These are phyloP conservation scores for Phialophora macrospora DNA, from an alignment of 2,329 filamentous ascomycete species.

Conservation along the genomic window DNA sequence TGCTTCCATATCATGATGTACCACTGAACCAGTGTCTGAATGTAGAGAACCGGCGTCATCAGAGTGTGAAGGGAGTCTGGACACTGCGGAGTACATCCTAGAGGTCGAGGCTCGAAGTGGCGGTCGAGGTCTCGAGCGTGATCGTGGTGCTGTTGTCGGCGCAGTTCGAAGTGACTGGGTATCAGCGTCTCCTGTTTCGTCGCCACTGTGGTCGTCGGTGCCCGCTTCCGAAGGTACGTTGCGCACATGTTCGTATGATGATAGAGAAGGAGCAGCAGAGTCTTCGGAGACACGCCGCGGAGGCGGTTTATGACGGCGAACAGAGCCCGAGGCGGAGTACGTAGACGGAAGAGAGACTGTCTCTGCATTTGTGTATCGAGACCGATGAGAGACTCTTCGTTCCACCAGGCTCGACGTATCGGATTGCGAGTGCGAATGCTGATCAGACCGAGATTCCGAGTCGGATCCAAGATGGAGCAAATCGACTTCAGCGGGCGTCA, in stretches of 20 bases:
- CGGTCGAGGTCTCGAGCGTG: conserved; percentile 21
- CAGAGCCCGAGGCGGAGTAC: conserved; percentile 29
- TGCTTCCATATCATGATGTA: neutral
- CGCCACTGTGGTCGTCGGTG: conserved; percentile 2
- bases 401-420: conserved; percentile 25
- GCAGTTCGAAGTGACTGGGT: conserved; percentile 22
- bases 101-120: conserved; percentile 16
- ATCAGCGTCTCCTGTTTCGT: conserved; percentile 21
- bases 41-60: conserved; percentile 1
- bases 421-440: conserved; percentile 2
- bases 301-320: conserved; percentile 27
- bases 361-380: conserved; percentile 11
- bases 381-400: neutral
- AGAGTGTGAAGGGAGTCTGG: conserved; percentile 19
- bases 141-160: conserved; percentile 14
- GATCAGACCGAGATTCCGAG: conserved; percentile 25
- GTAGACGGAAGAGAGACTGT: conserved; percentile 27
- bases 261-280: conserved; percentile 34
- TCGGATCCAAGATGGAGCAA: conserved; percentile 49
- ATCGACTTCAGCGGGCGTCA: conserved; percentile 67
- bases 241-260: conserved; percentile 25
- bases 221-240: conserved; percentile 13
- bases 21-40: conserved; percentile 13
- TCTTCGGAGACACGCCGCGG: conserved; percentile 35
- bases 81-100: conserved; percentile 31